Evolutionary conservation across 495 filamentous ascomycete species (phyloP), one percentile per base, ranked within the genome.

Genomic region (Xylaria grammica): DNA sequence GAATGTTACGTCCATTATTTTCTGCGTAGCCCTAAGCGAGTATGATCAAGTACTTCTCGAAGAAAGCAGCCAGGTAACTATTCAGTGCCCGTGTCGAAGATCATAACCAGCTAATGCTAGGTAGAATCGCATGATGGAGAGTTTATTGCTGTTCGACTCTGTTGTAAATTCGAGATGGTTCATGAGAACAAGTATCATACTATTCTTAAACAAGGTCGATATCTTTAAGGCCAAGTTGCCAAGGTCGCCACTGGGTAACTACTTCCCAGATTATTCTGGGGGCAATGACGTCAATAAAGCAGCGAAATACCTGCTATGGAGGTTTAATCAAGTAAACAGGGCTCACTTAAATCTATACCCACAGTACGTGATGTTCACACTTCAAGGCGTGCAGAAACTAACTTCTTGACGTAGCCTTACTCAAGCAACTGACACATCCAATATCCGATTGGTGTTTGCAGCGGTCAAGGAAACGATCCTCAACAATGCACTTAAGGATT

Each of bases 101-200:
- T 22, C 13, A 19, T 60, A 78, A 63, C 22, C 20, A 52, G 48
- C 56, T 72, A 68, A 72, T 54, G 49, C 52, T 13, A 50, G 27
- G 3, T 67, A 97, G 91, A 99, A 99, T 73, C 94, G 96, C 53
- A 97, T 98, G 95, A 97, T 97, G 91, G 95, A 98, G 77, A 95
- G 91, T 70, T 76, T 99, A 32, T 88, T 98, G 40, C 86, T 99
- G n/a, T 99, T 99, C 76, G 96, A 98, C 78, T 97, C 94, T 8
- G 95, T 99, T 4, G 95, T 99, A 67, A 99, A 99, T 78, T 97
- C 94, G 62, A 85, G 95, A 70, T 99, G 96, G 96, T 99, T 99
- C 77, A 94, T 97, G 89, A 85, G 95, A 63, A 97, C 95, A 26
- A 97, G 93, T 77, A 99, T 99, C 75, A 97, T 98, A 74, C 84